These are phyloP conservation scores for Sanguinoderma infundibulare DNA, from an alignment of 1,284 basidiomycete species.

Conservation along the genomic window DNA sequence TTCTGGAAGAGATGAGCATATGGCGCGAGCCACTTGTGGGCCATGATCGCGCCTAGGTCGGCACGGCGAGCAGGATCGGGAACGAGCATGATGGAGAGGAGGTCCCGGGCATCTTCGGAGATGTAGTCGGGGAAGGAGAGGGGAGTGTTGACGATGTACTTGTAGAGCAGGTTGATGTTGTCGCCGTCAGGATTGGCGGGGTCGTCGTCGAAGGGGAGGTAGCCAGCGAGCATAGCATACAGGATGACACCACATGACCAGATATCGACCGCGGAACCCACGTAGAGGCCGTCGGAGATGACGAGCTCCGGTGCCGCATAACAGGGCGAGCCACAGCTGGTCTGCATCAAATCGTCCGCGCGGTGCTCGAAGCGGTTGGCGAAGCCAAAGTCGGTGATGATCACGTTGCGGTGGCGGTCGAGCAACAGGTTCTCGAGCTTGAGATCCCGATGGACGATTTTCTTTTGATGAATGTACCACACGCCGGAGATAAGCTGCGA, in stretches of 20 bases:
- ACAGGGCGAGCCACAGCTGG: conserved; percentile 96
- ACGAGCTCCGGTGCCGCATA: conserved; percentile 99
- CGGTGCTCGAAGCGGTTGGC: conserved; percentile 96
- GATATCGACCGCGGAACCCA: conserved; percentile 98
- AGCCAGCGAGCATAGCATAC: conserved; percentile 99
- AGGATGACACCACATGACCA: conserved; percentile 99
- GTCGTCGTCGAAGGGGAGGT: conserved; percentile 99
- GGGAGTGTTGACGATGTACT: conserved; percentile 97
- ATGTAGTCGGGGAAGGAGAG: conserved; percentile 96
- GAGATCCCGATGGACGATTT: conserved; percentile 98
- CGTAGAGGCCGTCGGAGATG: conserved; percentile 96
- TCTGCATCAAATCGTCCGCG: conserved; percentile 97
- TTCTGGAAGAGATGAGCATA: conserved; percentile 72
- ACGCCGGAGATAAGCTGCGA: conserved; percentile 99
- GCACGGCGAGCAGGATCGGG: conserved; percentile 80
- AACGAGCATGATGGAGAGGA: conserved; percentile 86
- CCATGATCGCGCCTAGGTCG: conserved; percentile 78
- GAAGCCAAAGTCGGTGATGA: conserved; percentile 99
- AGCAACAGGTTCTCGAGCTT: conserved; percentile 98
- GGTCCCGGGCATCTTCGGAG: conserved; percentile 75
- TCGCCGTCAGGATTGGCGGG: conserved; percentile 98
- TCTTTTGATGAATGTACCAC: conserved; percentile 98
- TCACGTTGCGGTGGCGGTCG: conserved; percentile 97
- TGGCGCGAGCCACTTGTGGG: conserved; percentile 81
- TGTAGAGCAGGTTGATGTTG: conserved; percentile 99